Conservation (phyloP, 1,284 basidiomycete species). For the Xanthoconium separans region DNA sequence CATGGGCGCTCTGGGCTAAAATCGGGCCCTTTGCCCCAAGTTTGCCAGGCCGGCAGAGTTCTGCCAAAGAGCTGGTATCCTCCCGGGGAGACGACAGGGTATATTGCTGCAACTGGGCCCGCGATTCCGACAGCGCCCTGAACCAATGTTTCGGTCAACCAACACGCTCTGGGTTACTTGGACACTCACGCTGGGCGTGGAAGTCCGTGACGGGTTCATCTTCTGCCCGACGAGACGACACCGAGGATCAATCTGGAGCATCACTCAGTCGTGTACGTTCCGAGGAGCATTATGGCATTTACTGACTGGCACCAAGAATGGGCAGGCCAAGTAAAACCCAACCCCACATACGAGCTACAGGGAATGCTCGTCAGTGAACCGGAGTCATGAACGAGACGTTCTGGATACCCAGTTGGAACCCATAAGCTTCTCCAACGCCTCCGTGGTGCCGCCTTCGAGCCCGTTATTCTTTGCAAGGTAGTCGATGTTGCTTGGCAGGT, state of each 20-base stretch:
- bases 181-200: slow-evolving; percentile 50
- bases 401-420: slow-evolving; percentile 48
- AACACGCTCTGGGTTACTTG: not conserved
- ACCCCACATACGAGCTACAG: slow-evolving; percentile 57
- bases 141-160: not conserved
- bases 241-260: slow-evolving; percentile 55
- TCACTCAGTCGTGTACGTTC: not conserved
- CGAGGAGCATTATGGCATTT: not conserved
- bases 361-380: slow-evolving; percentile 16
- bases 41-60: slow-evolving; percentile 60
- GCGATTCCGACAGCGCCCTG: slow-evolving; percentile 67
- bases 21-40: slow-evolving; percentile 54
- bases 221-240: slow-evolving; percentile 61
- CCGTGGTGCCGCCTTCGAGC: slow-evolving; percentile 41
- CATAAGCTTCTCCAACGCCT: slow-evolving; percentile 47
- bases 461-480: slow-evolving; percentile 69
- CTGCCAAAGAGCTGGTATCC: slow-evolving; percentile 65
- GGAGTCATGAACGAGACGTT: not conserved
- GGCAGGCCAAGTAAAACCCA: slow-evolving; percentile 62
- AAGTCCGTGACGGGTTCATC: slow-evolving; percentile 65
- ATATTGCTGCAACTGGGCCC: slow-evolving; percentile 61
- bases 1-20: slow-evolving; percentile 54
- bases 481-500: slow-evolving; percentile 67
- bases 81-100: slow-evolving; percentile 65
- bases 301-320: slow-evolving; percentile 57